A percentile compares a stretch with the other conserved stretches of the same genome.
These are phyloP conservation scores for Candida lessepsii DNA, from an alignment of 805 yeast genomes.

Conservation along the genomic window DNA sequence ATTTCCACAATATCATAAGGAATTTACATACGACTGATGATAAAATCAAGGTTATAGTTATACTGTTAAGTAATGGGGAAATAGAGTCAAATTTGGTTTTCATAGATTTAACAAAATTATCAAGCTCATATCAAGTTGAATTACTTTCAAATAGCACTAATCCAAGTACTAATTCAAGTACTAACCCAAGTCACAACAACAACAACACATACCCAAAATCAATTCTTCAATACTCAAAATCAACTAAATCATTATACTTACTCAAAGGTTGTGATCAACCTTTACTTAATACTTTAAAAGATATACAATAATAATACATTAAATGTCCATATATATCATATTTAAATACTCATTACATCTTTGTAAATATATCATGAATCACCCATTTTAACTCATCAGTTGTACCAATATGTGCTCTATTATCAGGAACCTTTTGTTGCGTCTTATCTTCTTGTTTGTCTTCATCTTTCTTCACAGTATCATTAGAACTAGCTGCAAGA, in stretches of 20 bases:
- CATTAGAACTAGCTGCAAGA: conserved; percentile 7
- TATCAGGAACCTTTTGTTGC: conserved; percentile 14
- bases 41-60: conserved; percentile 1
- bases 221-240: background rate
- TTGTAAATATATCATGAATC: conserved; percentile 60
- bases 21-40: background rate
- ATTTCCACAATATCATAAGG: conserved; percentile 10
- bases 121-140: background rate
- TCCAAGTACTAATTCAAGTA: no score
- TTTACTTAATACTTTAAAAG: background rate
- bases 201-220: background rate
- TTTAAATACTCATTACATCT: conserved; percentile 31
- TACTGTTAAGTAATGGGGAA: background rate
- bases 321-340: conserved; percentile 1
- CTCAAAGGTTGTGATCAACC: background rate
- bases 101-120: conserved; percentile 1
- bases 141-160: background rate
- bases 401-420: conserved; percentile 47
- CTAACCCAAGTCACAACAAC: no score
- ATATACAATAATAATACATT: conserved; percentile 5
- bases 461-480: conserved; percentile 7
- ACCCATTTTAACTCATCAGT: conserved; percentile 72
- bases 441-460: conserved; percentile 9
- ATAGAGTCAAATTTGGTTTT: conserved; percentile 3
- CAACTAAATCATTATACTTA: background rate